Evolutionary conservation across 495 filamentous ascomycete genomes (phyloP).

Genomic region (Viridothelium virens): DNA sequence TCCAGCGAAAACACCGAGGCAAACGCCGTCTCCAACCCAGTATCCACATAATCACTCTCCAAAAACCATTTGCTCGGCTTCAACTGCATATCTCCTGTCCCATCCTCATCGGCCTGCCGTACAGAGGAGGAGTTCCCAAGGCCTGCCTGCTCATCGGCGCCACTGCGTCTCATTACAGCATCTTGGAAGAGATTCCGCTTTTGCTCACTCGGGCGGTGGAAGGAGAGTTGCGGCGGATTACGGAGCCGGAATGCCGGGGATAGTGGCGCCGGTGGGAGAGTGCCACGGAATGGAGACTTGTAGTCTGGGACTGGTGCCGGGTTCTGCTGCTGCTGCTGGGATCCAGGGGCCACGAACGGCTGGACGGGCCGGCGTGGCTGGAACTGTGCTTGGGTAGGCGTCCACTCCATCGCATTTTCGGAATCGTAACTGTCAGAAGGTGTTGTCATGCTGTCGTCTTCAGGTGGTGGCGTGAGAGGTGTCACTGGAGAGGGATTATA

Average conservation of each 20-base stretch:
- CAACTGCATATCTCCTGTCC: conserved; percentile 4
- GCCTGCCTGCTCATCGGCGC: neutral
- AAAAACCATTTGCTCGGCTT: conserved; percentile 6
- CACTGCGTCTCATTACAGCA: neutral
- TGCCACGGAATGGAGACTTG: conserved; percentile 51
- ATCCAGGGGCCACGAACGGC: neutral
- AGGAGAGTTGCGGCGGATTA: conserved; percentile 48
- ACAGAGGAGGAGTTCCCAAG: too few relatives aligned
- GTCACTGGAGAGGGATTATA: neutral
- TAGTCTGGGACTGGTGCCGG: conserved; percentile 10
- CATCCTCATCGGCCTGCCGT: neutral
- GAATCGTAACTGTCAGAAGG: neutral
- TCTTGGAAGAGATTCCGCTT: conserved; percentile 39
- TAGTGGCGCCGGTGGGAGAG: conserved; percentile 57
- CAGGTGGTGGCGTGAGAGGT: conserved; percentile 15
- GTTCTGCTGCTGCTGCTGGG: neutral
- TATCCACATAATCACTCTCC: conserved; percentile 16
- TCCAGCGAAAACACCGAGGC: conserved; percentile 17
- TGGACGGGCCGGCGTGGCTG: conserved; percentile 3
- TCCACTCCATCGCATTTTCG: conserved; percentile 72
- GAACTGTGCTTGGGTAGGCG: conserved; percentile 44
- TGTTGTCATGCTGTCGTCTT: conserved; percentile 27
- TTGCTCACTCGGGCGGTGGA: conserved; percentile 36
- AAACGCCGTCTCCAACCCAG: conserved; percentile 21
- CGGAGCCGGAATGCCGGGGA: conserved; percentile 55